Base-by-base conservation (phyloP, 148 eudicot genomes). In the Nepenthes gracilis region DNA sequence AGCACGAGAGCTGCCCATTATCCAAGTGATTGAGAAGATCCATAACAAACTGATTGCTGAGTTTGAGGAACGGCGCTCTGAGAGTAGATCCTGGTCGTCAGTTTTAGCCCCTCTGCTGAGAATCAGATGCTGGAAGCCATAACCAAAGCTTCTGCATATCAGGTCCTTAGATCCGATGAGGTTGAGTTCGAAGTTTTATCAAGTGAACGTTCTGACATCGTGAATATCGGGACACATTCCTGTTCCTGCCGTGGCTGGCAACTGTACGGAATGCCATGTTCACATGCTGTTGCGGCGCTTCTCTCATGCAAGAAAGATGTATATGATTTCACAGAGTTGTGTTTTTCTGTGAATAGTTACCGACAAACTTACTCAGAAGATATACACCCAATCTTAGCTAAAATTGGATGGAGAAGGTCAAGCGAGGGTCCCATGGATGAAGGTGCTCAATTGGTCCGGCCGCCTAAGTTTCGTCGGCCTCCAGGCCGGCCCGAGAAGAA, bases 161-260 rank as follows among this genome's bases (percentile, higher is more conserved):
- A 70, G 48, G 90, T 78, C 56, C 74, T 84, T 55, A 71, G 81
- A 45, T 84, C 90, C 7, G 80, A 84, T 54, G 82, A 81, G 60
- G 80, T 81, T 50, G 83, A 84, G 55, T 84, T 81, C 13, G 90
- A 84, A 73, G 73, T 81, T 57, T 8, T 84, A 63, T 78, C 85
- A 11, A 52, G 72, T 35, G 83, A 81, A 1, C 57, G 78, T 55
- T 81, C 85, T 9, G 66, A 78, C 10, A 78, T 84, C 23, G 90
- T 84, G 71, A 78, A 84, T 54, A 81, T 84, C 3, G 74, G 80
- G 48, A 67, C 74, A 32, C 80, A 15, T 47, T 65, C 52, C 56
- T 84, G 90, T 67, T 81, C 90, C 4, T 84, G 90, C 47, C 83
- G 78, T 47, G 74, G 68, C 70, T 84, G 90, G 85, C 85, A 78